phyloP scores from a whole-genome alignment of 768 basidiomycete genomes.

The Phanerodontia chrysosporium region DNA sequence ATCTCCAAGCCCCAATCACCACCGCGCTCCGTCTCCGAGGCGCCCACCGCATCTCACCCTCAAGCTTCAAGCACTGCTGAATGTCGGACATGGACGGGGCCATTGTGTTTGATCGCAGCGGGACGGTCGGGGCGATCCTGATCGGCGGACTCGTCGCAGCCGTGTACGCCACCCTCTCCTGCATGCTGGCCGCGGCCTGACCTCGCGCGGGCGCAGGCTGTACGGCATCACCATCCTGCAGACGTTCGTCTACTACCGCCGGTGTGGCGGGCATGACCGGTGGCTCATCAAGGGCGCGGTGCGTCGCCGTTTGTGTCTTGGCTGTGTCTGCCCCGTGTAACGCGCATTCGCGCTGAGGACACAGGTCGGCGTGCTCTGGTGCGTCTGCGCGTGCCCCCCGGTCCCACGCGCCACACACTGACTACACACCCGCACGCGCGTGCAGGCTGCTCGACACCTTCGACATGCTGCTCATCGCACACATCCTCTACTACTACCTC shows the following conservation, averaged over 20 bases:
- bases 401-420: background rate
- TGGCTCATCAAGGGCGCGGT: background rate
- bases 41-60: too few relatives aligned
- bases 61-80: background rate
- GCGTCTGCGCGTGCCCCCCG: background rate
- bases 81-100: background rate
- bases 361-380: background rate
- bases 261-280: background rate
- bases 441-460: background rate
- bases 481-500: conserved; percentile 1
- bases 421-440: background rate
- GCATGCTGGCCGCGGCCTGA: background rate
- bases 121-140: background rate
- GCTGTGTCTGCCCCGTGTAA: too few relatives aligned
- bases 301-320: background rate
- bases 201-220: background rate
- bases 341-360: background rate
- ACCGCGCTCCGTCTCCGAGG: too few relatives aligned
- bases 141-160: background rate
- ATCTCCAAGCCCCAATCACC: too few relatives aligned
- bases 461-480: background rate
- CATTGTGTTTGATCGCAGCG: background rate
- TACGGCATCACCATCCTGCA: conserved; percentile 4
- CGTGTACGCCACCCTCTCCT: background rate
- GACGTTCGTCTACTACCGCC: background rate